These are phyloP conservation scores for Neofusicoccum sp. DNA, from an alignment of 2,329 filamentous ascomycete genomes.

Conservation along the genomic window DNA sequence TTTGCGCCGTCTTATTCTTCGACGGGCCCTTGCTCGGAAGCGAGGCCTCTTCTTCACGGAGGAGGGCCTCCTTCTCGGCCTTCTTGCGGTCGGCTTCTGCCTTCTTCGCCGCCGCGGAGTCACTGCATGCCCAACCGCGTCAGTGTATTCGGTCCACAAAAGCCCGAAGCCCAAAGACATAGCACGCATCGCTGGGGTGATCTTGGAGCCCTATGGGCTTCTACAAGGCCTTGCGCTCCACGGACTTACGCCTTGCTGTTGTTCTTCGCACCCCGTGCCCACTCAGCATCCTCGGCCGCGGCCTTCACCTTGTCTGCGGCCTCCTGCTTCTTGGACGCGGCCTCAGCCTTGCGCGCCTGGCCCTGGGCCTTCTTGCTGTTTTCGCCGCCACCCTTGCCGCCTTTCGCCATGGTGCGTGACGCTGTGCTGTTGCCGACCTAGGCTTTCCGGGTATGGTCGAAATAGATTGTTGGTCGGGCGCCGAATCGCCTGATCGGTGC, in stretches of 20 bases:
- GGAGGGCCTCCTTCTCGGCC: slow-evolving; percentile 80
- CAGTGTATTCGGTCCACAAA: background rate
- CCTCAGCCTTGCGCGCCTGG: slow-evolving; percentile 89
- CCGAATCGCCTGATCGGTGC: background rate
- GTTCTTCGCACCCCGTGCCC: slow-evolving; percentile 82
- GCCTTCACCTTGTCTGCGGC: slow-evolving; percentile 63
- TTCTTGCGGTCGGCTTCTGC: slow-evolving; percentile 83
- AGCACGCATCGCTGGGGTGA: too few species aligned
- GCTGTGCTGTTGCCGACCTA: background rate
- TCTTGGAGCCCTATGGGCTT: too few species aligned
- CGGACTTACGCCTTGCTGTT: slow-evolving; percentile 77
- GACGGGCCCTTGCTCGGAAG: slow-evolving; percentile 61
- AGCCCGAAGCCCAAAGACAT: background rate
- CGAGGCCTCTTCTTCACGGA: slow-evolving; percentile 77
- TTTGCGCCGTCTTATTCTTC: slow-evolving; percentile 61
- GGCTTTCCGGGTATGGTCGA: background rate
- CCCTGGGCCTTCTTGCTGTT: slow-evolving; percentile 87
- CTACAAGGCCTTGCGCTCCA: background rate
- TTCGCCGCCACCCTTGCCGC: slow-evolving; percentile 51
- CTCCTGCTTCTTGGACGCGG: slow-evolving; percentile 75
- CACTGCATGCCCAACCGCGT: slow-evolving; percentile 52
- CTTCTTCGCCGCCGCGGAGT: slow-evolving; percentile 79
- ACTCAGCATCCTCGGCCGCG: slow-evolving; percentile 69
- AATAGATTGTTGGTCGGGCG: background rate
- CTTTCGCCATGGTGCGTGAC: slow-evolving; percentile 61